Conservation (phyloP, 345 rosid genomes). For the Citrus maxima region DNA sequence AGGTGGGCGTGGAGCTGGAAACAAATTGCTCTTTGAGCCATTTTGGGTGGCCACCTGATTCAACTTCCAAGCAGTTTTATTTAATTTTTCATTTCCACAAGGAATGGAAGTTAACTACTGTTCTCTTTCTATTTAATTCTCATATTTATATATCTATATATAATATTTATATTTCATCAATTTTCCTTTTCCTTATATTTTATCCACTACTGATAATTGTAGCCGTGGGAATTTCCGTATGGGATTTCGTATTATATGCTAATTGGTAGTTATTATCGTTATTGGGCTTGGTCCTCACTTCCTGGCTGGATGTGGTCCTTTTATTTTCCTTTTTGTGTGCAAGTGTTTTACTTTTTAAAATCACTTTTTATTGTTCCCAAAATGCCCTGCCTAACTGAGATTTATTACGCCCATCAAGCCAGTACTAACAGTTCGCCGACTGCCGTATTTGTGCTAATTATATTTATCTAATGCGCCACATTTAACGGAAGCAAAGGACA, state of each 20-base stretch:
- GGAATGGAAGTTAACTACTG: background rate
- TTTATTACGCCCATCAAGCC: background rate
- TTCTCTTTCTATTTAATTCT: background rate
- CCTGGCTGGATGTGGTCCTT: background rate
- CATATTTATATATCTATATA: too few species aligned
- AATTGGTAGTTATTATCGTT: conserved; percentile 36
- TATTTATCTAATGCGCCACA: background rate
- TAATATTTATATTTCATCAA: background rate
- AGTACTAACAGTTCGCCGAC: background rate
- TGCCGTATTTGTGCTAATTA: background rate
- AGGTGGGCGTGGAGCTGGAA: conserved; percentile 28
- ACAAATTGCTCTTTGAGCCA: conserved; percentile 49
- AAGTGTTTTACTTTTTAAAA: background rate
- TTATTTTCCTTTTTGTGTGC: background rate
- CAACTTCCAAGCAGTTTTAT: too few species aligned
- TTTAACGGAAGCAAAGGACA: background rate
- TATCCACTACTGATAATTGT: background rate
- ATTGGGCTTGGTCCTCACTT: conserved; percentile 9
- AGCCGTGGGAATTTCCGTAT: conserved; percentile 11
- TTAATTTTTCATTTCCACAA: too few species aligned
- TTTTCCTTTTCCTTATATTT: background rate
- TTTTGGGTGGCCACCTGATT: conserved; percentile 52
- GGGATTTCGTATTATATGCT: conserved; percentile 15
- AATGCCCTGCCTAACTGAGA: background rate
- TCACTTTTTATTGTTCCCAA: background rate